A percentile compares a stretch with the other conserved stretches of the same genome.
Evolutionary conservation across 495 filamentous ascomycete genomes (phyloP).

Genomic region (Sporormia fimetaria): DNA sequence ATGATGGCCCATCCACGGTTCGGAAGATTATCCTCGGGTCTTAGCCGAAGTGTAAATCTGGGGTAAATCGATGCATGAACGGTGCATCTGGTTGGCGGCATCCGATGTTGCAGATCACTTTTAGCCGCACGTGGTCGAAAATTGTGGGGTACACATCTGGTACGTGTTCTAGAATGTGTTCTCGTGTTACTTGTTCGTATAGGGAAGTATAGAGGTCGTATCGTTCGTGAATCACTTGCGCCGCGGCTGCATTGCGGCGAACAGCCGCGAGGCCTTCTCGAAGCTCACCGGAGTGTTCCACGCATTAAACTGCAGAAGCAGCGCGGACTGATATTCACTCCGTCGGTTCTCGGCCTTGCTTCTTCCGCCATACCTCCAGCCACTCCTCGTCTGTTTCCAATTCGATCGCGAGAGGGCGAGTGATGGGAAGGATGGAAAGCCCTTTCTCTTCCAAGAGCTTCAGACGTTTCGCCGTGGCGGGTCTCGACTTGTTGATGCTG

Average conservation of each 20-base stretch:
- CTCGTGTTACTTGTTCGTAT: not conserved
- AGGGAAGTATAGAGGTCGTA: not conserved
- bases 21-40: slow-evolving; percentile 15
- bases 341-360: slow-evolving; percentile 20
- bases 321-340: too few relatives aligned
- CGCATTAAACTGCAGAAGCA: too few relatives aligned
- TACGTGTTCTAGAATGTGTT: slow-evolving; percentile 18
- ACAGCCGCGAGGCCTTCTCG: not conserved
- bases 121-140: slow-evolving; percentile 14
- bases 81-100: slow-evolving; percentile 4
- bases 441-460: slow-evolving; percentile 40
- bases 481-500: slow-evolving; percentile 46
- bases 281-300: too few relatives aligned
- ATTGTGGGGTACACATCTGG: slow-evolving; percentile 7
- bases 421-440: slow-evolving; percentile 25
- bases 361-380: slow-evolving; percentile 18
- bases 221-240: not conserved
- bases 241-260: not conserved
- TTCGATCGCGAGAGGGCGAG: slow-evolving; percentile 23
- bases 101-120: slow-evolving; percentile 14
- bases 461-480: slow-evolving; percentile 40
- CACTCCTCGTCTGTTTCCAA: slow-evolving; percentile 26
- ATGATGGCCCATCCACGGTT: not conserved
- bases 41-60: slow-evolving; percentile 18
- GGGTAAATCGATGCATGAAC: slow-evolving; percentile 23